phyloP scores from a whole-genome alignment of 2,329 filamentous ascomycete species.

The Epichloe brachyelytri region DNA sequence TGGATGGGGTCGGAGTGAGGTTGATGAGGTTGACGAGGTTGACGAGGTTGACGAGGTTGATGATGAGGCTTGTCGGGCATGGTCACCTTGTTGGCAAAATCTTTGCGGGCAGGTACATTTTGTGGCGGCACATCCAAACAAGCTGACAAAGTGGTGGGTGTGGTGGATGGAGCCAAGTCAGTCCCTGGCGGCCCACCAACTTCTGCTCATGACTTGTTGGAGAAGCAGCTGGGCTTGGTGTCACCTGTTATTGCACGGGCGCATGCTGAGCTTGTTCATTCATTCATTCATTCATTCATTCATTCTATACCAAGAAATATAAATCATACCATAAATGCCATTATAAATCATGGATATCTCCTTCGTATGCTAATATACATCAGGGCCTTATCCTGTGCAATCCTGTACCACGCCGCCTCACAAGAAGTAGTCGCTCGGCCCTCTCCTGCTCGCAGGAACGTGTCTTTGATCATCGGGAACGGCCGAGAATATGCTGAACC shows the following conservation, averaged over 20 bases:
- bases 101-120: too few relatives aligned
- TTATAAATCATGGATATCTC: conserved; percentile 27
- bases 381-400: conserved; percentile 15
- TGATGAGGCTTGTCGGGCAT: conserved; percentile 14
- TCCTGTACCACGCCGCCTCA: conserved; percentile 23
- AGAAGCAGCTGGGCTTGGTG: too few relatives aligned
- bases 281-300: too few relatives aligned
- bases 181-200: too few relatives aligned
- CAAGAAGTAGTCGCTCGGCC: conserved; percentile 59
- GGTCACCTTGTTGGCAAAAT: background rate
- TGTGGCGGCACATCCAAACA: too few relatives aligned
- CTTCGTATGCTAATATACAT: conserved; percentile 30
- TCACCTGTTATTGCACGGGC: too few relatives aligned
- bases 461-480: conserved; percentile 78
- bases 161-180: too few relatives aligned
- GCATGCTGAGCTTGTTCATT: too few relatives aligned
- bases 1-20: conserved; percentile 18
- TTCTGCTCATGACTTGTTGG: too few relatives aligned
- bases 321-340: conserved; percentile 4
- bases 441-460: conserved; percentile 57
- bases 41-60: too few relatives aligned
- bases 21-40: background rate
- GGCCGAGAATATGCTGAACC: conserved; percentile 84
- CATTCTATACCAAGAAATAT: background rate
- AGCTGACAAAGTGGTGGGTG: too few relatives aligned